Conservation (phyloP, 2,329 filamentous ascomycete species). For the Botrytis byssoidea region DNA sequence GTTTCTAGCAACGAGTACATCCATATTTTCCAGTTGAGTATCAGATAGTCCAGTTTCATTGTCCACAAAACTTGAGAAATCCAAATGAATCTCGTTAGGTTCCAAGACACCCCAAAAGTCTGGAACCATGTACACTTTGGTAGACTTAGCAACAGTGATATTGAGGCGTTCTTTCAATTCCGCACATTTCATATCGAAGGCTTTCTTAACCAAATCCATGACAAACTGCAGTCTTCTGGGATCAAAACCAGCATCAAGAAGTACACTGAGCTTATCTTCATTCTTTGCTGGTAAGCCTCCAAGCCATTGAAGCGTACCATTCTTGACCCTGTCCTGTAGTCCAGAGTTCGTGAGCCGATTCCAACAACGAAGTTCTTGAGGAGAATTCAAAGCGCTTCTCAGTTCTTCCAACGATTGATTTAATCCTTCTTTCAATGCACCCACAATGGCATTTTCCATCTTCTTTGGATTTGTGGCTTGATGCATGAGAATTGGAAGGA, state of each 20-base stretch:
- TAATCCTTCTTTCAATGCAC: constrained; percentile 51
- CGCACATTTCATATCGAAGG: constrained; percentile 30
- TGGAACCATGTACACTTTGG: constrained; percentile 64
- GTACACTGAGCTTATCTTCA: constrained; percentile 52
- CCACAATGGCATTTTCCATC: constrained; percentile 51
- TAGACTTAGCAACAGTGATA: constrained; percentile 59
- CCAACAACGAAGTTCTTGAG: constrained; percentile 54
- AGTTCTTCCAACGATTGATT: constrained; percentile 52
- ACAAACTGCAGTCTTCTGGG: constrained; percentile 50
- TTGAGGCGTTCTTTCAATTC: constrained; percentile 54
- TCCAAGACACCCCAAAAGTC: constrained; percentile 62
- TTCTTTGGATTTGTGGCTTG: constrained; percentile 47
- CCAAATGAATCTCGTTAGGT: constrained; percentile 65
- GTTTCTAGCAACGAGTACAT: constrained; percentile 66
- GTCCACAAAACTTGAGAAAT: constrained; percentile 62
- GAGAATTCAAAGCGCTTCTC: constrained; percentile 50
- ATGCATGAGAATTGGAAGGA: constrained; percentile 66
- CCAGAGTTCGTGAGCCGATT: constrained; percentile 47
- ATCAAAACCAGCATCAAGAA: constrained; percentile 62
- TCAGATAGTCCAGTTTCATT: constrained; percentile 53
- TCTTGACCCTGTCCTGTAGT: constrained; percentile 39
- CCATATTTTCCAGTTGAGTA: constrained; percentile 53
- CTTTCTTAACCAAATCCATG: constrained; percentile 43
- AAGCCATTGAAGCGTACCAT: constrained; percentile 28
- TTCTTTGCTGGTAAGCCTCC: constrained; percentile 29